Evolutionary conservation across 2,329 filamentous ascomycete species (phyloP).

Genomic region (Dendrostoma leiphaemia): DNA sequence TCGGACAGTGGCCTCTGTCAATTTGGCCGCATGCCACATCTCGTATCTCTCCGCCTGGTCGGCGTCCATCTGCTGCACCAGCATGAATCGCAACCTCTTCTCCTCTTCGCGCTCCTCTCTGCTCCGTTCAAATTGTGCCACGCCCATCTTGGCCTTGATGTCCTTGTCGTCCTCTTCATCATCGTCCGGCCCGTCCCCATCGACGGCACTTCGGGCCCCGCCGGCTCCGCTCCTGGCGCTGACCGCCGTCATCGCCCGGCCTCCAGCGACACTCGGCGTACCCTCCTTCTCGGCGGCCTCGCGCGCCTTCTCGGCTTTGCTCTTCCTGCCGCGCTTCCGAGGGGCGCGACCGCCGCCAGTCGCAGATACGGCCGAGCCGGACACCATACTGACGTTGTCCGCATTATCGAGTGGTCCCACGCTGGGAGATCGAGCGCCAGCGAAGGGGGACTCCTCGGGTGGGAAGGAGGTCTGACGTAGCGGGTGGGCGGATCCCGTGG

Average conservation of each 20-base stretch:
- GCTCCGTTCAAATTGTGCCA: conserved; percentile 31
- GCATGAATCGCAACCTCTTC: conserved; percentile 59
- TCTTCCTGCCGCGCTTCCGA: conserved; percentile 62
- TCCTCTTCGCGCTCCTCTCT: conserved; percentile 63
- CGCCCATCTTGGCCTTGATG: conserved; percentile 26
- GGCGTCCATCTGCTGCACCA: conserved; percentile 63
- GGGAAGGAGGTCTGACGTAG: conserved; percentile 81
- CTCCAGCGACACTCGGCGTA: conserved; percentile 45
- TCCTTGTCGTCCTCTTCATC: conserved; percentile 32
- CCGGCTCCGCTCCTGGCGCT: conserved; percentile 38
- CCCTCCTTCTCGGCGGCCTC: conserved; percentile 33
- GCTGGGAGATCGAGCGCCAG: conserved; percentile 60
- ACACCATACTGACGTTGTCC: conserved; percentile 58
- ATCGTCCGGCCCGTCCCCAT: conserved; percentile 52
- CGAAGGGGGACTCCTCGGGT: conserved; percentile 57
- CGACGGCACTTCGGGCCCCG: conserved; percentile 44
- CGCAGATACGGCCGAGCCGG: conserved; percentile 57
- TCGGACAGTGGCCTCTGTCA: conserved; percentile 67
- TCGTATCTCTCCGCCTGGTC: conserved; percentile 70
- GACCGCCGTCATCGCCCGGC: conserved; percentile 42
- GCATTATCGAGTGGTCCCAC: conserved; percentile 46
- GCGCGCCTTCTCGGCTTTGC: conserved; percentile 53
- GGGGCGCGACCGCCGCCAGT: conserved; percentile 36
- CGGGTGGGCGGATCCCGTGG: conserved; percentile 56
- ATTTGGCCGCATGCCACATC: conserved; percentile 66